Evolutionary conservation across 164 flowering plant species (phyloP), one percentile per base, ranked within the genome.

Genomic region (Saururus chinensis): DNA sequence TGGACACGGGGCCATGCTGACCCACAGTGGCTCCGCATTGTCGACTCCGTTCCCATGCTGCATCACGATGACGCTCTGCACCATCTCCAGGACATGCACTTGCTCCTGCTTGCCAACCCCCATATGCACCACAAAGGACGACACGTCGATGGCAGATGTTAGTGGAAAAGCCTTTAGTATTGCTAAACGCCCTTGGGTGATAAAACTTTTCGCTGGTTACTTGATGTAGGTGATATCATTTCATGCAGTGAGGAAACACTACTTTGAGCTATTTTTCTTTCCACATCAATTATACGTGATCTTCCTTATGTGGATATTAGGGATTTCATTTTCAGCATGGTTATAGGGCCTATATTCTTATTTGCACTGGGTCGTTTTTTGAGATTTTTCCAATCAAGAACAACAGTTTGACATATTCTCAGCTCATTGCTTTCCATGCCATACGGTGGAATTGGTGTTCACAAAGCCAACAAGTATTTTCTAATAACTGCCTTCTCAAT

Each of bases 151-250:
- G 35, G 17, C 19, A 92, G 98, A 51, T 92, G 56, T 19, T 79
- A 77, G 40, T 92, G 98, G 98, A 76, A 65, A 67, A 68, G 76
- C 30, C 67, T 74, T n/a, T 13, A 91, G 93, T 23, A 25, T 86
- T 51, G 87, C 96, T 26, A 80, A 78, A 72, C 74, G 83, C 62
- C 72, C 96, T 6, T 96, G 98, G 59, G 95, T 86, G 21, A 82
- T 92, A 64, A 81, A 84, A 76, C 91, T 87, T 57, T 49, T 67
- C 51, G 80, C 89, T 69, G 98, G 96, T 49, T 55, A 87, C 19
- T 49, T 89, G 22, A 87, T 92, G 93, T 92, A 96, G 98, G 72
- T 83, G 65, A 92, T 93, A 55, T 83, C 96, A 59, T 79, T 89
- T 48, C 76, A 76, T 69, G 79, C 76, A 37, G 76, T 86, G 64